Evolutionary conservation across 495 filamentous ascomycete species (phyloP).

Genomic region (Saxophila tyrrhenica): DNA sequence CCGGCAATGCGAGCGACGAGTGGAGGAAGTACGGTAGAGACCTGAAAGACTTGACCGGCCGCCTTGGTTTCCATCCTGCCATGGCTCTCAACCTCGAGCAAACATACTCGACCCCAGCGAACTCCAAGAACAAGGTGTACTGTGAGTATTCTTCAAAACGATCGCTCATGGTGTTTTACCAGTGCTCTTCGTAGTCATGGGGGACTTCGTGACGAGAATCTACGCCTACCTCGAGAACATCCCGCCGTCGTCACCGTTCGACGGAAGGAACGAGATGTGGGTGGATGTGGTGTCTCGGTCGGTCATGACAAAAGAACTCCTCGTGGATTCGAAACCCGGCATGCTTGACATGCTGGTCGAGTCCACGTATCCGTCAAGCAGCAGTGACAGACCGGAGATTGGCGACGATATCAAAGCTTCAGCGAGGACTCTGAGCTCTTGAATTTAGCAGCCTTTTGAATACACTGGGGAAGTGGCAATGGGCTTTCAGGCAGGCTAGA

Average conservation of each 20-base stretch:
- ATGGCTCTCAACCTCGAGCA: slow-evolving; percentile 29
- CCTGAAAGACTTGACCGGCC: slow-evolving; percentile 16
- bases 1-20: neutral
- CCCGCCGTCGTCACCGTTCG: neutral
- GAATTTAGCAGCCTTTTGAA: no score
- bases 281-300: slow-evolving; percentile 7
- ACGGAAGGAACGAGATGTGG: slow-evolving; percentile 1
- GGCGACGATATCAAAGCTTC: slow-evolving; percentile 17
- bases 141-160: neutral
- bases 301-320: slow-evolving; percentile 5
- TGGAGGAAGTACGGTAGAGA: neutral
- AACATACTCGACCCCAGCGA: slow-evolving; percentile 29
- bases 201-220: slow-evolving; percentile 29
- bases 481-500: neutral
- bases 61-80: slow-evolving; percentile 27
- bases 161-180: neutral
- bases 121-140: slow-evolving; percentile 28
- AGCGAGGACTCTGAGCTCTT: slow-evolving; percentile 5
- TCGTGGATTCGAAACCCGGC: slow-evolving; percentile 16
- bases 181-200: slow-evolving; percentile 18
- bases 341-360: slow-evolving; percentile 18
- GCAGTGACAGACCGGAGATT: slow-evolving; percentile 7
- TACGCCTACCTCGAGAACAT: slow-evolving; percentile 4
- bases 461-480: no score
- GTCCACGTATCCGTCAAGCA: slow-evolving; percentile 13